Evolutionary conservation across 2,329 filamentous ascomycete genomes (phyloP), one percentile per base, ranked within the genome.

Genomic region (Colletotrichum truncatum): DNA sequence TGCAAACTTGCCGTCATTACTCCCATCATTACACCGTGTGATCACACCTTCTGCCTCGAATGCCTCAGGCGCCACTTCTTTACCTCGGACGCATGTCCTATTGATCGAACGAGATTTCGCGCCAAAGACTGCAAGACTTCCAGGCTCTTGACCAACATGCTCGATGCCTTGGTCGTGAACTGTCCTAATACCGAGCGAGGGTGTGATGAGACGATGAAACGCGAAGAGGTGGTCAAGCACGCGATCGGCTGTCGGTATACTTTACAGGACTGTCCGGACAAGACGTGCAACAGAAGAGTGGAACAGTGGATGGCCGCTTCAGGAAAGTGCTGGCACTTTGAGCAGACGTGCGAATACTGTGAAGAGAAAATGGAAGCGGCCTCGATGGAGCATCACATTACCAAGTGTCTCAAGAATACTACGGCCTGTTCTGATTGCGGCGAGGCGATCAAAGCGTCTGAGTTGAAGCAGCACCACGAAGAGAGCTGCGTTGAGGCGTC

Each of bases 31-130:
- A 90, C 88, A 1, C 78, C 79, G 7, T 91, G 89, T 75, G 86
- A 89, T 63, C 89, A 91, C 73, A 88, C 87, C 11, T 91, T 91
- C 72, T 91, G 89, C 71, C 82, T 84, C 54, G 79, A 80, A 4
- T 91, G 89, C 71, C 78, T 90, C 25, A 70, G 76, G 45, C 77
- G 81, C 65, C 78, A 82, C 7, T 76, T 82, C 56, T 74, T 76
- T 54, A 72, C 79, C 32, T 81, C 78, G 54, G 73, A 79, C 60
- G 75, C 80, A 32, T 90, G 88, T 64, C 88, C 88, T 3, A 83
- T 90, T 60, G 88, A 90, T 73, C 82, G 88, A n/a, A 80, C 80
- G 12, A 76, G 78, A 2, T 68, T 82, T 25, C 67, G 70, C 41
- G 64, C 57, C 6, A 66, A 65, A 18, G 64, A 66, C 45, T 66